Percentiles rank a stretch among this genome's conserved stretches.
Conservation (phyloP, 768 basidiomycete species). For the Amanita pallidorosea region DNA sequence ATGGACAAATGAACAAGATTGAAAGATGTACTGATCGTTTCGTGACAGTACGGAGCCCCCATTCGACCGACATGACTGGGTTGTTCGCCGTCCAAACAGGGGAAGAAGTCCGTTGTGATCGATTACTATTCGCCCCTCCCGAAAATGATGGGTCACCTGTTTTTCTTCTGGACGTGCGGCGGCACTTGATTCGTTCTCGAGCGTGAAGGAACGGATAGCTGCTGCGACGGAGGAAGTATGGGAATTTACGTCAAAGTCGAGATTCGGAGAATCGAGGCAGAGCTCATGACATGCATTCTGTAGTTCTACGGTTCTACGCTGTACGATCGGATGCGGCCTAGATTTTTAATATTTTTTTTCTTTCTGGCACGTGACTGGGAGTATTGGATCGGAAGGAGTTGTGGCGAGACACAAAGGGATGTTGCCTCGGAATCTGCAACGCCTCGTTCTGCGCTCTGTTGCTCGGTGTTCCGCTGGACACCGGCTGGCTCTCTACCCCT, state of each 20-base stretch:
- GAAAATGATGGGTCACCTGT: conserved; percentile 89
- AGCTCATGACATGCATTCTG: neutral
- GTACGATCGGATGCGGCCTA: neutral
- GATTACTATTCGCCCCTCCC: conserved; percentile 94
- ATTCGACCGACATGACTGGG: conserved; percentile 98
- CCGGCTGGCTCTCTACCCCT: conserved; percentile 10
- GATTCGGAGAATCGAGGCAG: conserved; percentile 3
- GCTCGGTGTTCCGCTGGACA: conserved; percentile 16
- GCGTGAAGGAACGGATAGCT: conserved; percentile 61
- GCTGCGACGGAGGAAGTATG: conserved; percentile 64
- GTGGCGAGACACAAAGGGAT: conserved; percentile 14
- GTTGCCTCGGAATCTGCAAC: conserved; percentile 35
- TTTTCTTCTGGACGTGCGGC: conserved; percentile 91
- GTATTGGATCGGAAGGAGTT: conserved; percentile 1
- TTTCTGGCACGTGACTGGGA: conserved; percentile 1
- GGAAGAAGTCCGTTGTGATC: conserved; percentile 87
- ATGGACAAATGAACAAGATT: conserved; percentile 17
- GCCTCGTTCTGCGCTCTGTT: conserved; percentile 24
- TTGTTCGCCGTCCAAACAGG: conserved; percentile 77
- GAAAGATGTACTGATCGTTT: neutral
- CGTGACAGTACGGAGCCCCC: conserved; percentile 71
- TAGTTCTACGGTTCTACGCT: neutral
- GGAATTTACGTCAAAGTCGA: conserved; percentile 30
- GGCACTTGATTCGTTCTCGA: conserved; percentile 77
- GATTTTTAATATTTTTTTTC: neutral